Evolutionary conservation across 2,329 filamentous ascomycete species (phyloP), one percentile per base, ranked within the genome.

Genomic region (Stagonosporopsis chrysanthemi): DNA sequence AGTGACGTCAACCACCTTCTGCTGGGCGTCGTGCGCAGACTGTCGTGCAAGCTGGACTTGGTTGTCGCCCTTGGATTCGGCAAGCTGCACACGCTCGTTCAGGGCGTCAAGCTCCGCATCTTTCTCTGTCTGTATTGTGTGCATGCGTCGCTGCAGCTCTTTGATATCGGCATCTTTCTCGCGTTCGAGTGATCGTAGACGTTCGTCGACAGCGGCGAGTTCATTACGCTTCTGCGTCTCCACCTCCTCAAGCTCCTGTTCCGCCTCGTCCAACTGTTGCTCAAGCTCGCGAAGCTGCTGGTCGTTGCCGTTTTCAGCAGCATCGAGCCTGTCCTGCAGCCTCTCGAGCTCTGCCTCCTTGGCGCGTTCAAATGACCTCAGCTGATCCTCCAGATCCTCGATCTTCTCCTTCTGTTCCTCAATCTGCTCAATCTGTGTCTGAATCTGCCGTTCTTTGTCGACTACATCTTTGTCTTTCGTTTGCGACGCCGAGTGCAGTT

Each of bases 251-350:
- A 75, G 62, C 47, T 70, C 63, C n/a, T 60, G 64, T 48, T 77
- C 71, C 1, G 56, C 63, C 64, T 75, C 68, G 41, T 77, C 74
- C 14, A 81, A 62, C 14, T 77, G 69, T 15, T 75, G 61, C 45
- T 80, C 75, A 7, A 81, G 69, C 15, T 77, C 74, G 19, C 84
- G 84, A 28, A 92, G 74, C 42, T 79, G 79, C 36, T 74, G 72
- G 52, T 86, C 80, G 47, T 71, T 76, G 29, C 65, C 69, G 6
- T 73, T 67, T 17, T 75, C 71, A 1, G 75, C 72, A 33, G 72
- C 68, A 19, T 80, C 76, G 4, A 82, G 69, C 58, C 75, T 75
- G 17, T 75, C 71, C 45, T 78, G 74, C 40, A 82, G 62, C 3
- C 68, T 67, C 29, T 80, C 74, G 47, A 81, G 67, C 62, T 82